Evolutionary conservation across 139 green algal species (phyloP).

Genomic region (Nannochloris sp.): DNA sequence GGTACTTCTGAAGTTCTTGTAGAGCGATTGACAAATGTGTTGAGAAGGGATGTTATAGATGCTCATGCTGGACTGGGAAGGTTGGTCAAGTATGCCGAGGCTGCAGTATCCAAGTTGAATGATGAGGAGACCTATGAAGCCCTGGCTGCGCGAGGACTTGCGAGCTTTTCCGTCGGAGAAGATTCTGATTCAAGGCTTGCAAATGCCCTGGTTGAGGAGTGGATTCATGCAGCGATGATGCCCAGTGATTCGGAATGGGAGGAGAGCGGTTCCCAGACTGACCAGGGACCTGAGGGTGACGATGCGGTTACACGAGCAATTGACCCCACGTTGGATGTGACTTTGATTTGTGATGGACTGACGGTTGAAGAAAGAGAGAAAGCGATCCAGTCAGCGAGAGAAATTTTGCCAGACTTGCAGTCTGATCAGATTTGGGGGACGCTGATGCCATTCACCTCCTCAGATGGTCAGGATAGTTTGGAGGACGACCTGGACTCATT

Average conservation of each 20-base stretch:
- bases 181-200: not conserved
- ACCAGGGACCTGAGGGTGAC: not conserved
- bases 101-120: conserved; percentile 15
- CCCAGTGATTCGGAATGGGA: not conserved
- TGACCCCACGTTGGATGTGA: conserved; percentile 18
- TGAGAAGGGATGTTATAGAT: conserved; percentile 8
- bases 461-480: not conserved
- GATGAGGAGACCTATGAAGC: conserved; percentile 9
- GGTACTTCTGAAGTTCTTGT: conserved; percentile 22
- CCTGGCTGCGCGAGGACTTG: conserved; percentile 6
- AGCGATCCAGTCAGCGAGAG: conserved; percentile 15
- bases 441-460: conserved; percentile 1
- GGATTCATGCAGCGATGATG: conserved; percentile 6
- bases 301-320: conserved; percentile 1
- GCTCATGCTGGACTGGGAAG: conserved; percentile 13
- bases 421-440: conserved; percentile 13
- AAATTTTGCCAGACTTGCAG: conserved; percentile 19
- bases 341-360: conserved; percentile 16
- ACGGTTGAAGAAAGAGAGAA: conserved; percentile 9
- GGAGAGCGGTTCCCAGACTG: not conserved
- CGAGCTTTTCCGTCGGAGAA: not conserved
- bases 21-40: conserved; percentile 13
- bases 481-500: not conserved
- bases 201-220: conserved; percentile 7
- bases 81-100: conserved; percentile 14